Evolutionary conservation across 257 asterid genomes (phyloP).

Genomic region (Coffea canephora): DNA sequence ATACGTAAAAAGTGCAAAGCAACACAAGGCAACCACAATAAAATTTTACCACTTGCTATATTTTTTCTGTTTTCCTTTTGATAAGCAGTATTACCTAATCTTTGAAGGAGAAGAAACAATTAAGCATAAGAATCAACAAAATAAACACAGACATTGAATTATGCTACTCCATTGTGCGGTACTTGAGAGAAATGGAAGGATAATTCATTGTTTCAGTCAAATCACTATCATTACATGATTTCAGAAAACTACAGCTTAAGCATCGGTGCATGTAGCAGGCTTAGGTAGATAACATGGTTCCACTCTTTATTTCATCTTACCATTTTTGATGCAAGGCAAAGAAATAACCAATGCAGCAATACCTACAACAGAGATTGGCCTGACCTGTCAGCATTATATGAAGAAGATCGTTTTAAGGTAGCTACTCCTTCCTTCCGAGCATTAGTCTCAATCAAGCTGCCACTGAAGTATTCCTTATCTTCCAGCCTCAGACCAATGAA

Average conservation of each 20-base stretch:
- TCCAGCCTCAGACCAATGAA: slow-evolving; percentile 56
- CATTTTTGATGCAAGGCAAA: not conserved
- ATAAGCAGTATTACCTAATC: not conserved
- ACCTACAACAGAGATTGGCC: slow-evolving; percentile 12
- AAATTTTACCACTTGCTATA: not conserved
- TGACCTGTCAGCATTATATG: slow-evolving; percentile 81
- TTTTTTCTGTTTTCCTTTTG: not conserved
- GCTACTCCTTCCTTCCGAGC: slow-evolving; percentile 62
- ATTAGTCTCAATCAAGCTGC: slow-evolving; percentile 80
- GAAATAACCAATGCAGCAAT: not conserved
- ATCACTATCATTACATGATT: not conserved
- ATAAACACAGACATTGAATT: not conserved
- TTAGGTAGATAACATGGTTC: not conserved
- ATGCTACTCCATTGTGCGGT: too few species aligned
- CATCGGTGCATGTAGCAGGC: not conserved
- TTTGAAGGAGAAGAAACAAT: not conserved
- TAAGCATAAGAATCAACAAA: not conserved
- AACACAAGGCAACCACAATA: too few species aligned
- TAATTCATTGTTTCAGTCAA: not conserved
- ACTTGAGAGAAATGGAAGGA: too few species aligned
- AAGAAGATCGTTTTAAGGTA: slow-evolving; percentile 70
- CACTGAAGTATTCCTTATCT: slow-evolving; percentile 90
- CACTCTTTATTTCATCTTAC: not conserved
- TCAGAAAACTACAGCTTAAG: not conserved
- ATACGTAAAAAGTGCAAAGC: slow-evolving; percentile 15